phyloP scores from a whole-genome alignment of 257 asterid species.

The Solanum dulcamara region DNA sequence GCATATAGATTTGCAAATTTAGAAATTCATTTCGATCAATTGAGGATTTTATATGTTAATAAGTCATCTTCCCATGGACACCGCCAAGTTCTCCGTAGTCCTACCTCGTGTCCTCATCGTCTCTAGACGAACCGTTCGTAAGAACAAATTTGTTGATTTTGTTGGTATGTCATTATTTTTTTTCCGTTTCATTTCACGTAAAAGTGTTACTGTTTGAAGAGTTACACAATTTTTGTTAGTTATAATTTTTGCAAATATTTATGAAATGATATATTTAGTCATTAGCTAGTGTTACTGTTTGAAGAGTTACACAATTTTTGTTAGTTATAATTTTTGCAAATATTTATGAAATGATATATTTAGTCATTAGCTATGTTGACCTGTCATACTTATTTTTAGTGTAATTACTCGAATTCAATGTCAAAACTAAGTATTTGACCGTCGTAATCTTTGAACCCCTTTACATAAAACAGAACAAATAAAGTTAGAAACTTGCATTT shows the following conservation, averaged over 20 bases:
- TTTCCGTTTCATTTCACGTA: not conserved
- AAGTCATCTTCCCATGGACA: conserved; percentile 11
- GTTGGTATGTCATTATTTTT: conserved; percentile 21
- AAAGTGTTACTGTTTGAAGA: not conserved
- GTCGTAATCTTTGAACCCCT: not conserved
- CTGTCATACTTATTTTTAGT: too few relatives aligned
- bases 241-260: too few relatives aligned
- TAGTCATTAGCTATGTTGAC: too few relatives aligned
- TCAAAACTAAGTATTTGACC: not conserved
- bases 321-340: not conserved
- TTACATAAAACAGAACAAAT: not conserved
- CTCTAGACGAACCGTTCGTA: conserved; percentile 47
- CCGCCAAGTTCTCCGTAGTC: conserved; percentile 33
- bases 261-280: too few relatives aligned
- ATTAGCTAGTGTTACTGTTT: not conserved
- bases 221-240: not conserved
- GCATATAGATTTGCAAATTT: not conserved
- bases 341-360: too few relatives aligned
- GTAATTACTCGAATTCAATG: too few relatives aligned
- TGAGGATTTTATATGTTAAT: not conserved
- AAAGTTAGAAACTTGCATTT: not conserved
- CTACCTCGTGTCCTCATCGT: conserved; percentile 57
- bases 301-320: not conserved
- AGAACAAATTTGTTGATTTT: conserved; percentile 57
- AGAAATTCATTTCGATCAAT: not conserved